A percentile compares a stretch with the other conserved stretches of the same genome.
Conservation (phyloP, 73 alveolate genomes). For the Paramecium pentaurelia region DNA sequence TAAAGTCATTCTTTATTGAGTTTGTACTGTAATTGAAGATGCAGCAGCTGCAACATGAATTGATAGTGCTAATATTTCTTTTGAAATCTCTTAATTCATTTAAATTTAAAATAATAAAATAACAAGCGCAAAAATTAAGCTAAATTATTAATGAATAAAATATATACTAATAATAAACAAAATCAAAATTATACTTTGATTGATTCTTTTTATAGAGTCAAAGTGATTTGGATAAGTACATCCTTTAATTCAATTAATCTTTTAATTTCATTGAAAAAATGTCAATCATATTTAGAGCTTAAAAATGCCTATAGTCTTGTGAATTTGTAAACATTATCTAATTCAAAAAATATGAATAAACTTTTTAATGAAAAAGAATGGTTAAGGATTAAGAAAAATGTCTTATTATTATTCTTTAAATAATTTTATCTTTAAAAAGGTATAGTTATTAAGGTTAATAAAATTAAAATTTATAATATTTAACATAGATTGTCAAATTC, state of each 20-base stretch:
- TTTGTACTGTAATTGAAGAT: neutral
- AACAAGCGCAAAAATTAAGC: neutral
- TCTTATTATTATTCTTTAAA: neutral
- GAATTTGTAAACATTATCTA: neutral
- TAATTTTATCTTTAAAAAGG: neutral
- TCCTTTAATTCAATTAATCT: neutral
- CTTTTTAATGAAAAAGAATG: neutral
- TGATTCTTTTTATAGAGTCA: neutral
- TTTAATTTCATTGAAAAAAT: neutral
- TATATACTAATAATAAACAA: neutral
- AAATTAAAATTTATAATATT: neutral
- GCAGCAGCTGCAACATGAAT: neutral
- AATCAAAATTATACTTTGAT: neutral
- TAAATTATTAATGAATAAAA: neutral
- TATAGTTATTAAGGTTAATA: neutral
- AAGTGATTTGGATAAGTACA: too few relatives aligned
- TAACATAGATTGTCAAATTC: neutral
- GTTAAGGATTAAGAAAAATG: neutral
- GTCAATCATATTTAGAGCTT: neutral
- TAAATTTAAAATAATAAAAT: neutral
- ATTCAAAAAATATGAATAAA: neutral
- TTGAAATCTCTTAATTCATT: neutral
- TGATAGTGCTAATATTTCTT: constrained; percentile 1
- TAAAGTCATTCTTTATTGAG: neutral
- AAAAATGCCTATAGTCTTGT: neutral